phyloP scores from a whole-genome alignment of 352 stramenopile species.

The Pseudoperonospora humuli region DNA sequence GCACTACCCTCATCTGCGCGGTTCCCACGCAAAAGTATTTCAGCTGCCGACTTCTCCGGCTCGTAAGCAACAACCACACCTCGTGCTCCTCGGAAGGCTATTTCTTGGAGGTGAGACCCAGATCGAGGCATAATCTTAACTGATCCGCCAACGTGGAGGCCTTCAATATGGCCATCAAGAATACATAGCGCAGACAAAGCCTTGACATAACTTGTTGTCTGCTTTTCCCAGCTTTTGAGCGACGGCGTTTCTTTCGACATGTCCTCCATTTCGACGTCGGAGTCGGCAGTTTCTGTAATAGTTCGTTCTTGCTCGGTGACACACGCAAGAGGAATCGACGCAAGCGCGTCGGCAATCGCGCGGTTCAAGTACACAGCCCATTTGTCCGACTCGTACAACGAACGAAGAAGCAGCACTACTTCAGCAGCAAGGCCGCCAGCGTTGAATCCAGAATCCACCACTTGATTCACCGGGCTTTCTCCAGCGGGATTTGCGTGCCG shows the following conservation, averaged over 20 bases:
- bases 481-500: constrained; percentile 10
- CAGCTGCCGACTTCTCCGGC: constrained; percentile 69
- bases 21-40: constrained; percentile 59
- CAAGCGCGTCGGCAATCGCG: constrained; percentile 48
- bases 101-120: constrained; percentile 64
- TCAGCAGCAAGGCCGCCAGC: constrained; percentile 48
- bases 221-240: constrained; percentile 39
- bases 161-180: constrained; percentile 80
- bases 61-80: constrained; percentile 76
- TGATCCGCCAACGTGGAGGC: constrained; percentile 65
- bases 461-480: neutral
- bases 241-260: constrained; percentile 50
- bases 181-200: constrained; percentile 74
- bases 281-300: constrained; percentile 27
- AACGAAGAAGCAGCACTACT: constrained; percentile 75
- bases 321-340: constrained; percentile 35
- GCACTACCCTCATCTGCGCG: constrained; percentile 28
- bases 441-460: constrained; percentile 27
- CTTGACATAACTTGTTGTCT: constrained; percentile 46
- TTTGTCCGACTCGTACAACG: constrained; percentile 68
- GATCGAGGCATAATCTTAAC: constrained; percentile 77
- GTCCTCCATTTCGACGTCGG: constrained; percentile 84
- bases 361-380: constrained; percentile 64
- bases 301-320: constrained; percentile 25
- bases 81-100: constrained; percentile 59